Percentiles rank a stretch among this genome's conserved stretches.
phyloP scores from a whole-genome alignment of 2,329 filamentous ascomycete genomes.

The Cytospora mali region DNA sequence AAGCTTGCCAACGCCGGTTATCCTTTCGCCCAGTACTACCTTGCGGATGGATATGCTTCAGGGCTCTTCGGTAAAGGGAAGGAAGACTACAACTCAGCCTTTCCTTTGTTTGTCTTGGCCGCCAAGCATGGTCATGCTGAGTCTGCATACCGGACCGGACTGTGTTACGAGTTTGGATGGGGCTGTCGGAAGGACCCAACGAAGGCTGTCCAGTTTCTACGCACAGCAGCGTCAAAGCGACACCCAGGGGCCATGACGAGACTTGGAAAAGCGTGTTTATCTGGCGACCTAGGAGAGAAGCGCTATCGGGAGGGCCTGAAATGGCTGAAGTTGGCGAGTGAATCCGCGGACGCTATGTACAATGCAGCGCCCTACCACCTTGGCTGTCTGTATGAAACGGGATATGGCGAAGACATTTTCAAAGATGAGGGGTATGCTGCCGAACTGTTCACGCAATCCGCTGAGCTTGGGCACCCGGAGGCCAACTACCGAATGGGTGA shows the following conservation, averaged over 20 bases:
- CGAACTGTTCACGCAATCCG: constrained; percentile 91
- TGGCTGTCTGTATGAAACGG: constrained; percentile 83
- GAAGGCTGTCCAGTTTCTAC: constrained; percentile 92
- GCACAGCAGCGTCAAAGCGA: constrained; percentile 86
- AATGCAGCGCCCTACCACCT: constrained; percentile 92
- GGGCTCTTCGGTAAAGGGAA: constrained; percentile 95
- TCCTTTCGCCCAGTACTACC: constrained; percentile 96
- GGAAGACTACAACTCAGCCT: constrained; percentile 87
- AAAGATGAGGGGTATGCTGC: constrained; percentile 87
- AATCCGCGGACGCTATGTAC: constrained; percentile 88
- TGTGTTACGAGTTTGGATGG: constrained; percentile 99
- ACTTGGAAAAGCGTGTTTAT: constrained; percentile 86
- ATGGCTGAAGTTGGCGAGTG: constrained; percentile 92
- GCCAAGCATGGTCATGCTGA: constrained; percentile 98
- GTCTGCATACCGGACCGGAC: constrained; percentile 86
- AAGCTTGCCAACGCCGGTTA: constrained; percentile 84
- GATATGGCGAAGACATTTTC: constrained; percentile 95
- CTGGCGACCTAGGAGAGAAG: constrained; percentile 84
- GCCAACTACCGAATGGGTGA: constrained; percentile 90
- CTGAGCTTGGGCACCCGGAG: constrained; percentile 85
- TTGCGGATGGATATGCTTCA: constrained; percentile 91
- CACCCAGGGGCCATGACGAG: constrained; percentile 95
- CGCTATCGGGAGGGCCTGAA: constrained; percentile 90
- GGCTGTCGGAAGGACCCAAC: constrained; percentile 86
- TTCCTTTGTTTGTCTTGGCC: constrained; percentile 88